A percentile compares a stretch with the other conserved stretches of the same genome.
phyloP scores from a whole-genome alignment of 1,284 basidiomycete species.

The Cystobasidium slooffiae region DNA sequence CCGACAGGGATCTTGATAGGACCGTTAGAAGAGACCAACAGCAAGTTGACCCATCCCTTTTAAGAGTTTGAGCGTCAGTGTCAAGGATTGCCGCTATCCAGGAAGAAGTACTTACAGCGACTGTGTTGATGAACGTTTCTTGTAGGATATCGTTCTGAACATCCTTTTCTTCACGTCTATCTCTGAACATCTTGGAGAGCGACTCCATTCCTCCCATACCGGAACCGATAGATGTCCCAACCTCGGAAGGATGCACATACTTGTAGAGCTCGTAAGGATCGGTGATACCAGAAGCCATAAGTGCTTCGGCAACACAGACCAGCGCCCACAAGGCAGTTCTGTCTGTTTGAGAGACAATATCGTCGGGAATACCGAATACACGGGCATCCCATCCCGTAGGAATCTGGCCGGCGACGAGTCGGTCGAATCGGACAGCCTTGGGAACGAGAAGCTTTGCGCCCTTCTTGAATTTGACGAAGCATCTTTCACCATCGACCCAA shows the following conservation, averaged over 20 bases:
- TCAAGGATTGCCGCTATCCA: conserved; percentile 32
- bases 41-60: conserved; percentile 95
- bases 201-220: conserved; percentile 96
- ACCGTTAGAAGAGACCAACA: conserved; percentile 90
- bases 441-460: conserved; percentile 91
- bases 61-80: conserved; percentile 78
- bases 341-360: conserved; percentile 93
- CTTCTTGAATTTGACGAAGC: conserved; percentile 98
- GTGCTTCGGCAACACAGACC: conserved; percentile 89
- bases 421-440: conserved; percentile 93
- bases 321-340: conserved; percentile 96
- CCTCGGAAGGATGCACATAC: conserved; percentile 92
- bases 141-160: conserved; percentile 98
- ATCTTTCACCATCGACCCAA: conserved; percentile 85
- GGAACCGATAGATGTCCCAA: conserved; percentile 87
- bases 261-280: conserved; percentile 98
- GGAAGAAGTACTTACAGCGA: conserved; percentile 24
- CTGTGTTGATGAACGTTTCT: conserved; percentile 74
- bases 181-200: conserved; percentile 87
- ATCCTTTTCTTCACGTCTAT: conserved; percentile 93
- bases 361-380: conserved; percentile 96
- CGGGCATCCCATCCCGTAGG: conserved; percentile 96
- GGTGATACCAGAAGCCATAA: conserved; percentile 95
- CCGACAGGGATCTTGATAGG: conserved; percentile 99
- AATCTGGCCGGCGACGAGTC: conserved; percentile 92